Base-by-base conservation (phyloP, 352 stramenopile species). In the Globisporangium nunn region DNA sequence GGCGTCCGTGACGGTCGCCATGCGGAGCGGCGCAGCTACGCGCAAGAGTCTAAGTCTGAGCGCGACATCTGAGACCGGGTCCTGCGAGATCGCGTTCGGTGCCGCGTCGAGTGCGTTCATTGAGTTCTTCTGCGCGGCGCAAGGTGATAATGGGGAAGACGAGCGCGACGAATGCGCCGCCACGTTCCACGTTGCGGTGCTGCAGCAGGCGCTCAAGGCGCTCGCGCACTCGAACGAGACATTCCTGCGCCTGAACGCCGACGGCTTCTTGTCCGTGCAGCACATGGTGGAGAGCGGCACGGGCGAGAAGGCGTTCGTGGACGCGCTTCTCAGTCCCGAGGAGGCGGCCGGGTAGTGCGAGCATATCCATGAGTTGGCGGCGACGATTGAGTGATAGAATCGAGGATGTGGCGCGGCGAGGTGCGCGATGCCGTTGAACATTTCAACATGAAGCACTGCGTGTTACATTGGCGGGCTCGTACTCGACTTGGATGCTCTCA, bases 171-270 rank as follows among this genome's bases (percentile, higher is more conserved):
- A 50, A 35, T 81, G 70, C 59, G 64, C 63, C 0, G 78, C 81
- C 29, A 88, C 72, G 29, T 94, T 94, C 56, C 85, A 94, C 53
- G 81, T 91, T 15, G 81, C 71, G 0, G 75, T 94, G 59, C 69
- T 94, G 33, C 85, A 94, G 54, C 78, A 88, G 45, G 82, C 80
- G 11, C 85, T 94, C 58, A 90, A 92, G 60, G 85, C 81, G 14
- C 67, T 94, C 6, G 63, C 63, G 6, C 62, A 90, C 66, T 88
- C 84, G 4, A 80, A 88, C 41, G 84, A 94, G 59, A 87, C 84
- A 12, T 94, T 90, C 48, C 62, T 94, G 51, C 78, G 84, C 12
- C 84, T 94, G 75, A 94, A 92, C 50, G 67, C 70, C 12, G 68
- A 90, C 44, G 84, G 84, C 0, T 92, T 92, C 52, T 57, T 91